Percentiles rank a stretch among this genome's conserved stretches.
Conservation (phyloP, 78 protist genomes). For the Dictyostelium discoideum region dicty_2.7 NC_007089.4:400001-400500, state of each 20-base stretch:
- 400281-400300: background rate
- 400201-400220: background rate
- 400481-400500: conserved; percentile 13
- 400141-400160: background rate
- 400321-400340: too few species aligned
- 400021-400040: too few species aligned
- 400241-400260: background rate
- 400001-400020: too few species aligned
- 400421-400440: background rate
- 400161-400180: background rate
- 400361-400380: too few species aligned
- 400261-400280: background rate
- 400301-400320: too few species aligned
- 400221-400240: background rate
- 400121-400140: background rate
- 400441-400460: background rate
- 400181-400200: background rate
- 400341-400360: too few species aligned
- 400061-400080: background rate
- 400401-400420: background rate
- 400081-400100: background rate
- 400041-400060: too few species aligned
- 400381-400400: background rate
- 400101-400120: background rate
- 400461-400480: background rate